Percentiles rank a stretch among this genome's conserved stretches.
Conservation (phyloP, 2,329 filamentous ascomycete genomes). For the Magnaporthiopsis rhizophila region DNA sequence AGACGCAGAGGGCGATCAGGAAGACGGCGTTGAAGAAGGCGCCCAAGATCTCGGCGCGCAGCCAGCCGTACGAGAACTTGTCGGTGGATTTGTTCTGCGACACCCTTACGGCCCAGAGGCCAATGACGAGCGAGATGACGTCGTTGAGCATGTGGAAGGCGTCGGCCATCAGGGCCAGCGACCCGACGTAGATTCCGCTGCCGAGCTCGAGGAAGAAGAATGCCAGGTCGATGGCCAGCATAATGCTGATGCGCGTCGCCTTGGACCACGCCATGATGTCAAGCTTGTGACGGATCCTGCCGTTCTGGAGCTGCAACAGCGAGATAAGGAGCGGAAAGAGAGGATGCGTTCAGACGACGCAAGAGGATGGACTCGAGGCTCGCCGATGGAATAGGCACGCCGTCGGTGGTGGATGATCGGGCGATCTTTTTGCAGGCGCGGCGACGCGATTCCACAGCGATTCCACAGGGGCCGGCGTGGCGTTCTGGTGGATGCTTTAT, state of each 20-base stretch:
- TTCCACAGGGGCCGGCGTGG: neutral
- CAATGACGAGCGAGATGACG: conserved; percentile 87
- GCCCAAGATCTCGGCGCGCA: conserved; percentile 92
- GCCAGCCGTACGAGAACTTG: conserved; percentile 94
- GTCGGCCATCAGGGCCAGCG: conserved; percentile 88
- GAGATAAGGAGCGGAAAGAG: neutral
- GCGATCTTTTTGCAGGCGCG: neutral
- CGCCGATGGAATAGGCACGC: neutral
- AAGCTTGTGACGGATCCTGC: neutral
- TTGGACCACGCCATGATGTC: conserved; percentile 83
- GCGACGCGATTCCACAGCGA: neutral
- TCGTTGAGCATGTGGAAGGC: conserved; percentile 99
- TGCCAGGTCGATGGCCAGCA: conserved; percentile 79
- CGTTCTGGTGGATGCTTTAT: neutral
- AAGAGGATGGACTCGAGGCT: neutral
- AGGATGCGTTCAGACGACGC: neutral
- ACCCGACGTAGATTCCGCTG: conserved; percentile 79
- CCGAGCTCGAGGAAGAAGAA: conserved; percentile 90
- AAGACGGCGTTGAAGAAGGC: conserved; percentile 97
- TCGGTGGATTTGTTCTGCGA: conserved; percentile 79
- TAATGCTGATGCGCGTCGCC: conserved; percentile 81
- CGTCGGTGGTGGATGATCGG: neutral
- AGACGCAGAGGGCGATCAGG: conserved; percentile 89
- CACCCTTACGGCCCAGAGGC: conserved; percentile 89
- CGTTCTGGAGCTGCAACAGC: neutral